Base-by-base conservation (phyloP, 306 rosid species). In the Cicer pinnatifidum region DNA sequence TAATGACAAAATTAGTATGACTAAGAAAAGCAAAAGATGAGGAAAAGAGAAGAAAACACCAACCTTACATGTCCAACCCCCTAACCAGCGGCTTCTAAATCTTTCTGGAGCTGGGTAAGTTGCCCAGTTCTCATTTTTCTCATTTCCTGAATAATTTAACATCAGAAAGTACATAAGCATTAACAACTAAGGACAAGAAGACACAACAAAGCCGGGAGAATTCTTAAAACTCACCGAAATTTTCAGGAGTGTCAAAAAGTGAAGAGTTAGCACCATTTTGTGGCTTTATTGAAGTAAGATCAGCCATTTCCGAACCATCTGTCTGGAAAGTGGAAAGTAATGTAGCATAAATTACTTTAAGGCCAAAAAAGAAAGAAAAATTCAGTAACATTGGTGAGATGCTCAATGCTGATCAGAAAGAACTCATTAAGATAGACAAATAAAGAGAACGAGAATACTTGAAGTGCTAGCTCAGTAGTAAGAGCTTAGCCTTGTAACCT, bases 61-160 rank as follows among this genome's bases (percentile, higher is more conserved):
- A 73, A 91, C 97, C 89, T 89, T 69, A 68, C 51, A 56, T 78
- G 92, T 71, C 92, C 97, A 91, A 16, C 95, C 97, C 62, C 91
- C 97, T 67, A 91, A 63, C 96, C 97, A 89, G 62, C 97, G 89
- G 81, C 97, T 91, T 71, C 86, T 80, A 75, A 87, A 91, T 85
- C 87, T 83, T 43, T 86, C 76, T 2, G 80, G 79, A 82, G 78
- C 75, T 39, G 67, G 45, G 74, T 61, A 58, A 67, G 76, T 47
- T 33, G 17, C 75, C 81, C 38, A 39, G 46, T 82, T 76, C 63
- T 81, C 82, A n/a, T 61, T 73, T 67, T 81, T 76, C 63, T 80
- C 81, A 9, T 61, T 71, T 68, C 67, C 91, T 85, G 74, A 75
- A 81, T 20, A 53, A 19, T 68, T 52, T 63, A 45, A 62, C 46